Evolutionary conservation across 768 basidiomycete species (phyloP), one percentile per base, ranked within the genome.

Genomic region (Dendrothele bispora): DNA sequence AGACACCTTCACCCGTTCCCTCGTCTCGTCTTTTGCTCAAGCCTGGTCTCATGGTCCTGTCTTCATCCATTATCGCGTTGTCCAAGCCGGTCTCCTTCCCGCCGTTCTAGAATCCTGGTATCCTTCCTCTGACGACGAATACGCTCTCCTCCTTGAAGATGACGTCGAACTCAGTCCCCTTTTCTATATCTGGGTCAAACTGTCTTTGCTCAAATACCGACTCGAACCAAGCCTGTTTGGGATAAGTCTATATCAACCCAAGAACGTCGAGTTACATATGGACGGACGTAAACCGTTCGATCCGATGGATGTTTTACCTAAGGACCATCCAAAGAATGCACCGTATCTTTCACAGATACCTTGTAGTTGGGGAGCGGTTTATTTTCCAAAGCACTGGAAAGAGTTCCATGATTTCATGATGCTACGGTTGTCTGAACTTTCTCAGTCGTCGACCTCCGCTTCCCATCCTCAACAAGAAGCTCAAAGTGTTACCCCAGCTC

Each of bases 101-200:
- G 88, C 91, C 5, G 82, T 95, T 12, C 86, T 92, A 12, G 91
- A 93, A 65, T 88, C 89, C 4, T 95, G 92, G 91, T 94, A 90
- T 59, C 91, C 92, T 4, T 65, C 70, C 21, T 74, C 76, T 25
- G 77, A 90, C 50, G 68, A 93, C 55, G 79, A 82, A 2, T 92
- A 91, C 60, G 91, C 86, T 6, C 61, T 94, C 17, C 66, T 94
- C 17, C 75, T 94, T 18, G 91, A 93, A 63, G 91, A 94, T 57
- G 91, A 95, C 59, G 74, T 91, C 8, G 92, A 95, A 60, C 64
- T 93, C 7, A 92, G 89, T 7, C 86, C 90, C 1, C 61, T 91
- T 22, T 91, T 88, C 63, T 93, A 88, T 60, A 88, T 86, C 5
- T 94, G 91, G 88, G 58, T 80, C 48, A 93, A 94, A 63, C 83